Evolutionary conservation across 2,329 filamentous ascomycete genomes (phyloP).

Genomic region (Cercospora beticola): DNA sequence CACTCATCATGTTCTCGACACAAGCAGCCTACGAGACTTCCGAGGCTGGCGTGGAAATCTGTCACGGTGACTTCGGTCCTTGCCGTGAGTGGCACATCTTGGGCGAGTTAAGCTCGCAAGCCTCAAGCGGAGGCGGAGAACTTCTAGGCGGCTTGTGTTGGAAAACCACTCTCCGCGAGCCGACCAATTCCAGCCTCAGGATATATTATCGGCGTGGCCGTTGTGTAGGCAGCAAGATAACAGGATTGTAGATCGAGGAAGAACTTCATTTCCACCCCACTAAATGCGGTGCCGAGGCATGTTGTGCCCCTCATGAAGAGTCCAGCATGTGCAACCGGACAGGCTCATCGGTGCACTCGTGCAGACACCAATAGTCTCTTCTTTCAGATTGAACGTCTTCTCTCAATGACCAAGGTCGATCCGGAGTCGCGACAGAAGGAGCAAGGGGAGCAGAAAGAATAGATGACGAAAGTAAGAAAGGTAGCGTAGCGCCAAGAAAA

Average conservation of each 20-base stretch:
- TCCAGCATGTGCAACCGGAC: neutral
- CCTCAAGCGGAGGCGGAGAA: neutral
- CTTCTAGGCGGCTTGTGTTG: conserved; percentile 2
- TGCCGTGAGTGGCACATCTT: neutral
- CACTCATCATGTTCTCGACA: neutral
- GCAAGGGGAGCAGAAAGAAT: neutral
- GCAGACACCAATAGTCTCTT: neutral
- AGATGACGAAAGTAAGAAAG: neutral
- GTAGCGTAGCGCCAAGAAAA: neutral
- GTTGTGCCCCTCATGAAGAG: neutral
- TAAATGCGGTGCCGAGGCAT: conserved; percentile 8
- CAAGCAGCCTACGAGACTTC: neutral
- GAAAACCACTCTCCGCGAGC: conserved; percentile 3
- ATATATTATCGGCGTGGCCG: neutral
- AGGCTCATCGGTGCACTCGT: neutral
- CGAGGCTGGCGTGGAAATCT: conserved; percentile 2
- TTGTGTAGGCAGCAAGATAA: conserved; percentile 10
- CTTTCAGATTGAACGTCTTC: neutral
- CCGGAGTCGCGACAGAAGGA: neutral
- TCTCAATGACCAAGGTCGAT: neutral
- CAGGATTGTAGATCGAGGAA: neutral
- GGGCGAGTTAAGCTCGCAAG: conserved; percentile 1
- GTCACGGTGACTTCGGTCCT: conserved; percentile 3
- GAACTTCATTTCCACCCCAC: neutral
- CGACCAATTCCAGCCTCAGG: conserved; percentile 7